Percentiles rank a stretch among this genome's conserved stretches.
These are phyloP conservation scores for Apiospora saccharicola DNA, from an alignment of 2,329 filamentous ascomycete genomes.

Conservation along the genomic window DNA sequence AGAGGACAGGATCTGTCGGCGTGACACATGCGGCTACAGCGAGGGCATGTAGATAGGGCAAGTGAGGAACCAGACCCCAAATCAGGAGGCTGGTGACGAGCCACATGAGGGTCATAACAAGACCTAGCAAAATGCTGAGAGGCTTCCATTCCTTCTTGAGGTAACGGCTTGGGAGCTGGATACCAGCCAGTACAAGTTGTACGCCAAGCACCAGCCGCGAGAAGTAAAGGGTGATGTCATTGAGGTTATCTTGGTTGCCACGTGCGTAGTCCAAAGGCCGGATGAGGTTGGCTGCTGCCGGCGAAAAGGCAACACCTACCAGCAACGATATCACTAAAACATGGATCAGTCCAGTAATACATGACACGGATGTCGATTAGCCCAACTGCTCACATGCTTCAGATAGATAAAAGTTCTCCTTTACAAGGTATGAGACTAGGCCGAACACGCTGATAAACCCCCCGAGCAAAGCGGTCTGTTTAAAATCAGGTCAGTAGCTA, in stretches of 20 bases:
- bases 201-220: constrained; percentile 87
- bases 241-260: constrained; percentile 62
- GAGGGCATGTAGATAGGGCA: constrained; percentile 79
- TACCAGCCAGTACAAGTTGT: constrained; percentile 86
- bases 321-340: constrained; percentile 80
- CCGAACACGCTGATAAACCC: constrained; percentile 93
- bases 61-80: constrained; percentile 76
- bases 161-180: constrained; percentile 87
- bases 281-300: constrained; percentile 78
- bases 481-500: neutral
- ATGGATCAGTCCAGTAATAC: neutral
- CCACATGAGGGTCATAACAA: constrained; percentile 90
- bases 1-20: constrained; percentile 87
- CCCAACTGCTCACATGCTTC: constrained; percentile 75
- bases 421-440: constrained; percentile 86
- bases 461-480: constrained; percentile 69
- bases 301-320: constrained; percentile 80
- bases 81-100: constrained; percentile 78
- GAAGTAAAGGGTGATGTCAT: constrained; percentile 82
- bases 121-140: constrained; percentile 77
- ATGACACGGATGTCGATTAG: neutral
- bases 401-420: constrained; percentile 89
- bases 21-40: constrained; percentile 88
- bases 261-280: constrained; percentile 77
- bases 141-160: constrained; percentile 80